Evolutionary conservation across 805 yeast species (phyloP), one percentile per base, ranked within the genome.

Genomic region (Nakazawaea peltata): DNA sequence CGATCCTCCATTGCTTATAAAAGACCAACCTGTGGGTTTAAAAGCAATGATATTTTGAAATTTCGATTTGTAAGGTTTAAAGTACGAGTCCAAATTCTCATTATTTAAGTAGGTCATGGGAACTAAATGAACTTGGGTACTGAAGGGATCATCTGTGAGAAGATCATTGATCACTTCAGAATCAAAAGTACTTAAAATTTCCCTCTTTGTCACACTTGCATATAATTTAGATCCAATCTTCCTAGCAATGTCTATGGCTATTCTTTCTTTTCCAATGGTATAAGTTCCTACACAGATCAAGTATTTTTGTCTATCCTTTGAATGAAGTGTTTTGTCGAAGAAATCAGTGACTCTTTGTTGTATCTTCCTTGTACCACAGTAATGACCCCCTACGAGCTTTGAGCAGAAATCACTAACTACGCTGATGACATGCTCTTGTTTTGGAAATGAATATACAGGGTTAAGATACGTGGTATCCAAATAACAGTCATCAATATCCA

Each of bases 21-120:
- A 81, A 2, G 86, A 67, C 97, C 97, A 92, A 0, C 97, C 97
- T 0, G 97, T 87, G 0, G 97, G 97, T 33, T 74, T 64, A 24
- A 83, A 63, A 0, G 84, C 95, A n/a, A 82, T 64, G 28, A 85
- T 67, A 31, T 74, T 64, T 34, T 75, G 76, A 50, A 70, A 81
- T 28, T 61, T 56, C 19, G 52, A 56, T 26, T 59, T 59, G 41
- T 67, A 69, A 19, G 54, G 56, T 42, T 65, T 63, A 59, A 71
- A 72, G 42, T 79, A 77, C 17, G 58, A 59, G 10, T 65, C 55
- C 33, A 82, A 54, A 46, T 58, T 54, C 34, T 59, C 61, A 45
- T 67, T 53, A 37, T 65, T 56, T 22, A 76, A 56, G 19, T 78
- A 73, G 2, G 69, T 59, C 72, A 90, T 70, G 2, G 88, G 72